phyloP scores from a whole-genome alignment of 2,329 filamentous ascomycete genomes.

The Pseudopithomyces chartarum region DNA sequence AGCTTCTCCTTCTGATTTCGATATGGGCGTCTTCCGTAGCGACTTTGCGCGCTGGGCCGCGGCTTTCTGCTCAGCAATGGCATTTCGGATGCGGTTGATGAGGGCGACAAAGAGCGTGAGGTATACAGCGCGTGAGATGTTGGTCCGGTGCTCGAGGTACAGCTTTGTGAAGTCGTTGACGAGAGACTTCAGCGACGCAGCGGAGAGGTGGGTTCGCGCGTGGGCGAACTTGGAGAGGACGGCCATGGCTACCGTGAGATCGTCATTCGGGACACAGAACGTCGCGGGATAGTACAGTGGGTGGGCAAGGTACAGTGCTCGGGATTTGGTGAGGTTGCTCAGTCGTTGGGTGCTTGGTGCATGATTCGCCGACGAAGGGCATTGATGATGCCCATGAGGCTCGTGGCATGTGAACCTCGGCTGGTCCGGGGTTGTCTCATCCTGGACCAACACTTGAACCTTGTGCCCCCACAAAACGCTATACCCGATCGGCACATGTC shows the following conservation, averaged over 20 bases:
- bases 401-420: constrained; percentile 11
- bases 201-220: constrained; percentile 33
- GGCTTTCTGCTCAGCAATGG: constrained; percentile 90
- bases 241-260: constrained; percentile 41
- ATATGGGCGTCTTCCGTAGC: constrained; percentile 55
- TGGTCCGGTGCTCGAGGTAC: constrained; percentile 47
- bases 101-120: constrained; percentile 48
- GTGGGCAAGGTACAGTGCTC: not conserved
- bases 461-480: constrained; percentile 8
- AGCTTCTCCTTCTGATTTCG: constrained; percentile 40
- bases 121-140: constrained; percentile 50
- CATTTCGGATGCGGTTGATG: constrained; percentile 82
- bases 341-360: not conserved
- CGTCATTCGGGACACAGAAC: constrained; percentile 18
- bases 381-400: constrained; percentile 3
- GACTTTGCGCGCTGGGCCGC: constrained; percentile 70
- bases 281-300: not conserved
- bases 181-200: constrained; percentile 40
- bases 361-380: not conserved
- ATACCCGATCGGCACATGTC: constrained; percentile 1
- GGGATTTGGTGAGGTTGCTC: not conserved
- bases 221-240: constrained; percentile 48
- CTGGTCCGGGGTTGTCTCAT: not conserved
- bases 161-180: constrained; percentile 44
- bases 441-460: not conserved